phyloP scores from a whole-genome alignment of 805 yeast genomes.

The Zygosaccharomyces rouxii region DNA sequence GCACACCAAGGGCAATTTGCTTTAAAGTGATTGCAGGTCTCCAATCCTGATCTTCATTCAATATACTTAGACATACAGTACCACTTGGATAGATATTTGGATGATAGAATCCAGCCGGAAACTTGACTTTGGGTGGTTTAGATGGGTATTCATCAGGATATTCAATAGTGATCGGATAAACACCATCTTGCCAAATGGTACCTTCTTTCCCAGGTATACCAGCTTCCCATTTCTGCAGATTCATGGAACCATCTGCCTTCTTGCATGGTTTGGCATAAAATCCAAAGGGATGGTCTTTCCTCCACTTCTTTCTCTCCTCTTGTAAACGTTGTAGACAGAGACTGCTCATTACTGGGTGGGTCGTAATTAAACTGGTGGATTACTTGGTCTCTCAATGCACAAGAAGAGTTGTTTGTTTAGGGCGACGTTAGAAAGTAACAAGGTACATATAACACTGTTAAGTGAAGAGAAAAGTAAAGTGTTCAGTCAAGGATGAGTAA shows the following conservation, averaged over 20 bases:
- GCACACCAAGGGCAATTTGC: constrained; percentile 87
- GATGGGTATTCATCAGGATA: constrained; percentile 94
- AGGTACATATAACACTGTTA: neutral
- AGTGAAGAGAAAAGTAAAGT: neutral
- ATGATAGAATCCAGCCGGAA: constrained; percentile 88
- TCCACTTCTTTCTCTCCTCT: constrained; percentile 96
- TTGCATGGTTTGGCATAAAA: constrained; percentile 89
- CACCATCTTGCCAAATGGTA: constrained; percentile 88
- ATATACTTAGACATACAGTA: constrained; percentile 85
- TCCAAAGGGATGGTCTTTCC: constrained; percentile 97
- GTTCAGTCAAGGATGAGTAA: neutral
- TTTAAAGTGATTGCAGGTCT: constrained; percentile 91
- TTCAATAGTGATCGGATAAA: constrained; percentile 72
- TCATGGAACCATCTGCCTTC: constrained; percentile 74
- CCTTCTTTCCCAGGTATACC: constrained; percentile 92
- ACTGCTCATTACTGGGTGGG: constrained; percentile 38
- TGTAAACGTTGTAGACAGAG: constrained; percentile 80
- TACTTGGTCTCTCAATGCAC: neutral
- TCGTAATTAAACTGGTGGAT: neutral
- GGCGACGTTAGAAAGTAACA: neutral
- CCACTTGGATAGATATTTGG: constrained; percentile 98
- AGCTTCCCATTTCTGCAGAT: constrained; percentile 84
- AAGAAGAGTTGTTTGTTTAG: neutral
- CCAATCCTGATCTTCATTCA: constrained; percentile 97
- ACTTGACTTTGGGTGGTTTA: constrained; percentile 91